Evolutionary conservation across 1,139 yeast genomes (phyloP).

Genomic region (Suhomyces wounanorum): DNA sequence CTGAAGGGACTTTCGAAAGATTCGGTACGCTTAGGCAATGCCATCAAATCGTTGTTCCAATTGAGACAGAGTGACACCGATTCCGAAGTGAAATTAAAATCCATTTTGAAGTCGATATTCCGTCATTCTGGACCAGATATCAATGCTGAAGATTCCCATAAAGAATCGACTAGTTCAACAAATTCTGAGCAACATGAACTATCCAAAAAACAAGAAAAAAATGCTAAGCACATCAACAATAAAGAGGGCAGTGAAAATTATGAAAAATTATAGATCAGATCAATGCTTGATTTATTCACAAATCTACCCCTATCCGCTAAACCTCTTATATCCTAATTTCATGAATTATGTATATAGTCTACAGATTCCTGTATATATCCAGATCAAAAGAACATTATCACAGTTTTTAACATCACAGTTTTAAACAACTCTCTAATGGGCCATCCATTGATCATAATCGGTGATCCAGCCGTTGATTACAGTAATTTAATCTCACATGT

Average conservation of each 20-base stretch:
- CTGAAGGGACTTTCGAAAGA: conserved; percentile 16
- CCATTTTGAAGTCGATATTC: conserved; percentile 13
- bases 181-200: too few relatives aligned
- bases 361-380: conserved; percentile 4
- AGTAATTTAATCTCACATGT: conserved; percentile 22
- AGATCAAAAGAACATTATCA: not conserved
- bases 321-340: not conserved
- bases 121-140: conserved; percentile 4
- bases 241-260: too few relatives aligned
- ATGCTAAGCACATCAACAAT: too few relatives aligned
- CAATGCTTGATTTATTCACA: too few relatives aligned
- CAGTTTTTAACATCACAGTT: not conserved
- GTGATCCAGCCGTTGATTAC: conserved; percentile 27
- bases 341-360: not conserved
- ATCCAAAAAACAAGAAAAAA: too few relatives aligned
- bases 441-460: conserved; percentile 26
- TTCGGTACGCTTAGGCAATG: conserved; percentile 23
- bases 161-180: too few relatives aligned
- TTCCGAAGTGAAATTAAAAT: conserved; percentile 14
- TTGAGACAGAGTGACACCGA: conserved; percentile 19
- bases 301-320: too few relatives aligned
- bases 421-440: conserved; percentile 6
- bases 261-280: too few relatives aligned
- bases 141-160: not conserved
- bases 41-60: conserved; percentile 22